Conservation (phyloP, 768 basidiomycete species). For the Lactifluus hygrophoroides region DNA sequence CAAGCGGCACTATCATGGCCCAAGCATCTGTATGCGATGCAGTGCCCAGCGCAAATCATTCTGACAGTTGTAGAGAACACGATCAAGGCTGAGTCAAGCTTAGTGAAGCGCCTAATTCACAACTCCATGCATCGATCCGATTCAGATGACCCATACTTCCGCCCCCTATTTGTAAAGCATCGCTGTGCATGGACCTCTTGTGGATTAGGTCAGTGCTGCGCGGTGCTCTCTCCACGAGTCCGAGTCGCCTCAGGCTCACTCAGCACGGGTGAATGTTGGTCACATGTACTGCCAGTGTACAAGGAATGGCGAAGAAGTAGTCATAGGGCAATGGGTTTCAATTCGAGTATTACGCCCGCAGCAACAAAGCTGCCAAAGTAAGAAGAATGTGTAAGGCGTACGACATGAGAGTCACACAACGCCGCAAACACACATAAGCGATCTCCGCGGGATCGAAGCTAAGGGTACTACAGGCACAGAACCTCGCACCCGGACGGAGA, state of each 20-base stretch:
- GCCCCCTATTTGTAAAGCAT: not conserved
- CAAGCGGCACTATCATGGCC: not conserved
- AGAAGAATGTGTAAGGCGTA: too few species aligned
- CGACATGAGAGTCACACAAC: too few species aligned
- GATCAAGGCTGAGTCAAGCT: conserved; percentile 3
- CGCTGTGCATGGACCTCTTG: not conserved
- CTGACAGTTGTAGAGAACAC: not conserved
- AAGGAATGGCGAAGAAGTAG: not conserved
- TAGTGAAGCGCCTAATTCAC: not conserved
- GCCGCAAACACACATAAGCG: not conserved
- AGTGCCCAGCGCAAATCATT: not conserved
- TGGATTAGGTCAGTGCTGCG: not conserved
- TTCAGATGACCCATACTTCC: not conserved
- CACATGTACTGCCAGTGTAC: too few species aligned
- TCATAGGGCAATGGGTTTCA: not conserved
- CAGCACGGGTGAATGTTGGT: not conserved
- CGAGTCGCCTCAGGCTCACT: too few species aligned
- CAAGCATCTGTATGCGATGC: not conserved
- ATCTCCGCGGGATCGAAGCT: not conserved
- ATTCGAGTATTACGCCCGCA: not conserved
- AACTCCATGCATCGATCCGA: not conserved
- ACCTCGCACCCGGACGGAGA: not conserved
- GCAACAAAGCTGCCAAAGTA: not conserved
- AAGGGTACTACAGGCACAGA: not conserved
- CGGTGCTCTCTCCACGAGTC: not conserved